These are phyloP conservation scores for Coemansia sp. DNA, from an alignment of 192 early-diverging fungal species.

Conservation along the genomic window DNA sequence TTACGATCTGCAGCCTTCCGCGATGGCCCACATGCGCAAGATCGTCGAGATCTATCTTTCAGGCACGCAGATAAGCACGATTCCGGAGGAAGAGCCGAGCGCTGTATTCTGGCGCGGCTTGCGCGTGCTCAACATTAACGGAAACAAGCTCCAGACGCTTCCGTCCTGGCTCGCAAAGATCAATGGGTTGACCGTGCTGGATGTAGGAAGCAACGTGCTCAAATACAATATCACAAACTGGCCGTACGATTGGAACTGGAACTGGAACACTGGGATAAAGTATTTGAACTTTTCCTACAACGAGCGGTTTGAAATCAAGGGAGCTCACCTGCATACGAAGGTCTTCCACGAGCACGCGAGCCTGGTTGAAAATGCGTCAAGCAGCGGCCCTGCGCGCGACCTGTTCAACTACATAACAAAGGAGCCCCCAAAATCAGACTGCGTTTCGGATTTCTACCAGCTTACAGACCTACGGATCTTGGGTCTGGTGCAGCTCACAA, in stretches of 20 bases:
- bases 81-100: slow-evolving; percentile 82
- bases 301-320: slow-evolving; percentile 84
- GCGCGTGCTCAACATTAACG: slow-evolving; percentile 80
- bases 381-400: slow-evolving; percentile 34
- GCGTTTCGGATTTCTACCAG: slow-evolving; percentile 69
- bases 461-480: slow-evolving; percentile 75
- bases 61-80: slow-evolving; percentile 77
- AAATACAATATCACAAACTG: slow-evolving; percentile 95
- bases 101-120: slow-evolving; percentile 65
- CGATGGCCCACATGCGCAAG: slow-evolving; percentile 67
- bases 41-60: slow-evolving; percentile 77
- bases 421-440: slow-evolving; percentile 60
- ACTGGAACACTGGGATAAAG: slow-evolving; percentile 85
- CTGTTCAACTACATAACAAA: slow-evolving; percentile 51
- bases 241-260: slow-evolving; percentile 98
- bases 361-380: slow-evolving; percentile 36
- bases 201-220: slow-evolving; percentile 83
- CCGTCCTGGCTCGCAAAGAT: slow-evolving; percentile 92
- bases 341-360: slow-evolving; percentile 52
- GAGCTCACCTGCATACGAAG: slow-evolving; percentile 56
- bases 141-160: slow-evolving; percentile 84
- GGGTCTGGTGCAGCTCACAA: slow-evolving; percentile 90
- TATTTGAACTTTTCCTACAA: slow-evolving; percentile 92
- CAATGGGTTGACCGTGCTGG: slow-evolving; percentile 70
- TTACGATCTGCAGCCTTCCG: slow-evolving; percentile 75